Evolutionary conservation across 208 protist species (phyloP).

Genomic region (Leishmania tarentolae): DNA sequence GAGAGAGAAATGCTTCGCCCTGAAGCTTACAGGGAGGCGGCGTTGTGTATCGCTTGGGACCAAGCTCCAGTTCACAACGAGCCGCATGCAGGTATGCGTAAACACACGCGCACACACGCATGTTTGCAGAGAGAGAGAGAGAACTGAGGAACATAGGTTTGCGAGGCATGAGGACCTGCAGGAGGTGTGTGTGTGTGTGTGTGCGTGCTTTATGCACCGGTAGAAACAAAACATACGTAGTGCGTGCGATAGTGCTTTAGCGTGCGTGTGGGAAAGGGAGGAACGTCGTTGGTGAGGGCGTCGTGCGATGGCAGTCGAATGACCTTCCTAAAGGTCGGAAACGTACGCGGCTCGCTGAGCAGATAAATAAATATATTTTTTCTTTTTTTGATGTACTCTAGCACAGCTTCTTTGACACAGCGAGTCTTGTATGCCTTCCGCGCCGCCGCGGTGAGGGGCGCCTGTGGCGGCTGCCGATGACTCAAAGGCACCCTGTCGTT

Average conservation of each 20-base stretch:
- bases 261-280: too few relatives aligned
- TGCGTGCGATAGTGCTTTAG: not conserved
- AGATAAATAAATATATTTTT: too few relatives aligned
- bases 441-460: not conserved
- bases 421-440: constrained; percentile 3
- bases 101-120: too few relatives aligned
- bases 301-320: not conserved
- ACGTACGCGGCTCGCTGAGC: constrained; percentile 7
- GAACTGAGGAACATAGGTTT: not conserved
- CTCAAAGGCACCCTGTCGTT: not conserved
- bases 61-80: not conserved
- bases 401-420: constrained; percentile 3
- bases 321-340: constrained; percentile 33
- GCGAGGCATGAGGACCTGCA: too few relatives aligned
- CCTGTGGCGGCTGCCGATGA: not conserved
- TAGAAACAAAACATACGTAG: not conserved
- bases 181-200: too few relatives aligned
- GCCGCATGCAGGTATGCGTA: not conserved
- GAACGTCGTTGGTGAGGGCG: not conserved
- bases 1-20: too few relatives aligned
- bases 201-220: not conserved
- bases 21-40: too few relatives aligned
- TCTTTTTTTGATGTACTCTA: constrained; percentile 4
- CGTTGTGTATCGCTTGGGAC: not conserved
- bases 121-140: not conserved